Evolutionary conservation across 257 asterid species (phyloP).

Genomic region (Solanum bulbocastanum): DNA sequence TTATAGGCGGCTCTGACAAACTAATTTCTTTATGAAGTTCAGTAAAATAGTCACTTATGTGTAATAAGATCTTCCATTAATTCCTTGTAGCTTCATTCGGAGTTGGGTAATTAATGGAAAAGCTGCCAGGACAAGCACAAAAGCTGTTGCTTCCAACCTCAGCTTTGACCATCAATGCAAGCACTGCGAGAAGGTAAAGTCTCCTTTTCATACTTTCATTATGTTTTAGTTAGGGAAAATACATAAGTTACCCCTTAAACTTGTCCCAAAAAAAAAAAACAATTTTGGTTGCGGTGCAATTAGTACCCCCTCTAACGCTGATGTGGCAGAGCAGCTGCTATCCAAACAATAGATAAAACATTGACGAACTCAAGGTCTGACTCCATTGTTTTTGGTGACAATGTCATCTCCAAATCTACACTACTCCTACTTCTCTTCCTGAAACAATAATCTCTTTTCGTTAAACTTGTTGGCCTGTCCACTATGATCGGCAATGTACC

Average conservation of each 20-base stretch:
- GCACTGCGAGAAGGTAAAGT: conserved; percentile 86
- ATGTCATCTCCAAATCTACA: background rate
- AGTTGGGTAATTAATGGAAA: conserved; percentile 72
- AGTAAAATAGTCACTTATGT: background rate
- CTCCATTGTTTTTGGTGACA: background rate
- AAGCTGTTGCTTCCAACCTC: conserved; percentile 68
- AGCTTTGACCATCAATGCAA: conserved; percentile 80
- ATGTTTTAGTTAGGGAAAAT: background rate
- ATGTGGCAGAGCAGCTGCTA: background rate
- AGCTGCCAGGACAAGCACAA: conserved; percentile 58
- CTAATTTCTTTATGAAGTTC: background rate
- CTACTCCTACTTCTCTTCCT: background rate
- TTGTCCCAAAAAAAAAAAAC: background rate
- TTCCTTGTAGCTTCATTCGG: conserved; percentile 65
- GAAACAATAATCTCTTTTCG: background rate
- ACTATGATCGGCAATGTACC: background rate
- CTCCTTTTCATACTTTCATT: background rate
- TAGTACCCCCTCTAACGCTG: background rate
- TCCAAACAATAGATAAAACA: background rate
- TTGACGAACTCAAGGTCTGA: background rate
- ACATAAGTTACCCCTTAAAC: background rate
- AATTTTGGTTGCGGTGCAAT: background rate
- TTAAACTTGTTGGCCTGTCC: background rate
- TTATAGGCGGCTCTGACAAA: background rate
- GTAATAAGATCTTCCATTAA: background rate